A percentile compares a stretch with the other conserved stretches of the same genome.
These are phyloP conservation scores for Saturnispora sanitii DNA, from an alignment of 805 yeast genomes.

Conservation along the genomic window DNA sequence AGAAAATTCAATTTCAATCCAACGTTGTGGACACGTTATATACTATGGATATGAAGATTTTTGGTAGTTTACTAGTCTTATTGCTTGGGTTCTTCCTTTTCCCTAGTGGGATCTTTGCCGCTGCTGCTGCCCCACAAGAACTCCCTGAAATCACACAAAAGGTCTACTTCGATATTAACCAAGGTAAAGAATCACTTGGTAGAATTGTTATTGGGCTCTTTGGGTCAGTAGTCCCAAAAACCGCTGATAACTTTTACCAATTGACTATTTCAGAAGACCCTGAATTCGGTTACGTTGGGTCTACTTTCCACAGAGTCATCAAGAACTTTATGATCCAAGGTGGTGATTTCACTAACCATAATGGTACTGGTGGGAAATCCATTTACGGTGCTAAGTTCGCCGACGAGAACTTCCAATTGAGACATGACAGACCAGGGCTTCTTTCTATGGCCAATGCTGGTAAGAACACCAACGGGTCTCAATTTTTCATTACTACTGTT, in stretches of 20 bases:
- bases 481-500: conserved; percentile 90
- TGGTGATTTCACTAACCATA: conserved; percentile 65
- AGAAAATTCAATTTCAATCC: background rate
- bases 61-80: conserved; percentile 15
- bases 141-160: conserved; percentile 58
- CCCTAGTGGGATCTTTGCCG: conserved; percentile 15
- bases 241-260: conserved; percentile 81
- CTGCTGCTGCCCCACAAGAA: conserved; percentile 21
- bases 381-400: conserved; percentile 59
- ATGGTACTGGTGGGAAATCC: conserved; percentile 68
- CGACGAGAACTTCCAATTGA: conserved; percentile 60
- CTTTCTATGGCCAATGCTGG: conserved; percentile 79
- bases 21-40: background rate
- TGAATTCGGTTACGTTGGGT: conserved; percentile 47
- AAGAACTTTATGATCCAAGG: conserved; percentile 71
- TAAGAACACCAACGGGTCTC: conserved; percentile 79
- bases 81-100: conserved; percentile 14
- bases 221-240: conserved; percentile 79
- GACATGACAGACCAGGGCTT: conserved; percentile 60
- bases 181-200: conserved; percentile 71
- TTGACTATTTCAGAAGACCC: conserved; percentile 70
- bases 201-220: conserved; percentile 79
- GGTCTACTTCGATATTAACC: conserved; percentile 78
- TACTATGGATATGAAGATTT: conserved; percentile 8
- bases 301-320: conserved; percentile 66